phyloP scores from a whole-genome alignment of 345 rosid genomes.

The Citrus cavaleriei region DNA sequence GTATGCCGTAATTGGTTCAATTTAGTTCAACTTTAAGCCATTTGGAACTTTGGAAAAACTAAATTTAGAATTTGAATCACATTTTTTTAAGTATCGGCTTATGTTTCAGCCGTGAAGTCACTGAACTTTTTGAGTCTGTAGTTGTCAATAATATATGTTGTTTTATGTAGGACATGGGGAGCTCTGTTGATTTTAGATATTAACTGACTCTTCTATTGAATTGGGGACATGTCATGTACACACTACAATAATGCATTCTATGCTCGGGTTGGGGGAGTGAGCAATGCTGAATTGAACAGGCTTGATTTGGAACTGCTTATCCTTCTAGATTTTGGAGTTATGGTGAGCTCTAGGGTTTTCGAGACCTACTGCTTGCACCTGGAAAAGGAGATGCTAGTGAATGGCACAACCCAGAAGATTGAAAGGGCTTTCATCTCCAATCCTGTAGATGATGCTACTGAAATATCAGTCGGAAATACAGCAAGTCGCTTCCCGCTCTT shows the following conservation, averaged over 20 bases:
- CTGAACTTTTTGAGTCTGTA: slow-evolving; percentile 23
- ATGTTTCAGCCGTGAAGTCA: not conserved
- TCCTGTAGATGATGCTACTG: slow-evolving; percentile 20
- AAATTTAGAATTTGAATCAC: not conserved
- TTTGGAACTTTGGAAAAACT: not conserved
- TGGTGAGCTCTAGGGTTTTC: slow-evolving; percentile 52
- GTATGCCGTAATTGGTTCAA: not conserved
- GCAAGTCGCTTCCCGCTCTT: slow-evolving; percentile 16
- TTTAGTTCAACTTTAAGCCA: not conserved
- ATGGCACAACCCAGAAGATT: slow-evolving; percentile 17
- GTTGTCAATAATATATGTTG: too few relatives aligned
- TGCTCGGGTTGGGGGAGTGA: slow-evolving; percentile 87
- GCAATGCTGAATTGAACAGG: slow-evolving; percentile 71
- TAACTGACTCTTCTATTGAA: not conserved
- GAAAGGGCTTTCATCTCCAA: slow-evolving; percentile 12
- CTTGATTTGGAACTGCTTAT: slow-evolving; percentile 79
- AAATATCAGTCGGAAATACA: slow-evolving; percentile 17
- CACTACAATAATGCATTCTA: slow-evolving; percentile 80
- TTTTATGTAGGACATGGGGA: not conserved
- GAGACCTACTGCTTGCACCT: slow-evolving; percentile 73
- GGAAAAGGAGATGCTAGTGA: slow-evolving; percentile 53
- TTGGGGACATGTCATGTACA: slow-evolving; percentile 26
- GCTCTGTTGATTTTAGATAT: not conserved
- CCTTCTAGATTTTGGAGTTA: slow-evolving; percentile 63
- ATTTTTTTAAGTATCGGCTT: not conserved